These are phyloP conservation scores for Lachancea sp. DNA, from an alignment of 805 yeast species.

Conservation along the genomic window DNA sequence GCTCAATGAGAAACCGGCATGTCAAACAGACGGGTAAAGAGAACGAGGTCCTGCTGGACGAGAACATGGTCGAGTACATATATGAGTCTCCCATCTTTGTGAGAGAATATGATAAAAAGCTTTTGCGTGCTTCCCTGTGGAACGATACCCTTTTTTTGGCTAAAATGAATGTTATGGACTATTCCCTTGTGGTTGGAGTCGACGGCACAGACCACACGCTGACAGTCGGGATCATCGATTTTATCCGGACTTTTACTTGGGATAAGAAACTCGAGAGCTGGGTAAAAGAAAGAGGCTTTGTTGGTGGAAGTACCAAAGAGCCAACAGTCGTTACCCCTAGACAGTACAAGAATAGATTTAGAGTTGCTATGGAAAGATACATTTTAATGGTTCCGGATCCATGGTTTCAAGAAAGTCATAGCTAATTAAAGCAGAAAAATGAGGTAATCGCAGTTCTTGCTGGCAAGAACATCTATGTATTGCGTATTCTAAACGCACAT, in stretches of 20 bases:
- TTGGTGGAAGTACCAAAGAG: constrained; percentile 79
- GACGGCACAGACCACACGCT: constrained; percentile 61
- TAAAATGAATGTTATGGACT: constrained; percentile 98
- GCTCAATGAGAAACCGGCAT: constrained; percentile 95
- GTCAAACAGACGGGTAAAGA: constrained; percentile 94
- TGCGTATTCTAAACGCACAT: background rate
- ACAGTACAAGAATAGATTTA: constrained; percentile 86
- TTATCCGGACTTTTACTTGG: constrained; percentile 96
- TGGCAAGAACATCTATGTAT: background rate
- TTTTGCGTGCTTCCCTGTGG: constrained; percentile 83
- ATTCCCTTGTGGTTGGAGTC: constrained; percentile 89
- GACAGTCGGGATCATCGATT: constrained; percentile 91
- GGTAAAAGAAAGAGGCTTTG: constrained; percentile 93
- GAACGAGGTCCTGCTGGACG: constrained; percentile 90
- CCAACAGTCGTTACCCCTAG: constrained; percentile 97
- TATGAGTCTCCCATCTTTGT: constrained; percentile 95
- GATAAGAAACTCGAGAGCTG: constrained; percentile 96
- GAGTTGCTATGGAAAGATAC: constrained; percentile 97
- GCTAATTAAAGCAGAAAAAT: background rate
- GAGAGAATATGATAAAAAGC: constrained; percentile 80
- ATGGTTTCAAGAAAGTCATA: constrained; percentile 36
- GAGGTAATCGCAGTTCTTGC: background rate
- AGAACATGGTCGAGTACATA: constrained; percentile 96
- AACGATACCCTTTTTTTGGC: constrained; percentile 91
- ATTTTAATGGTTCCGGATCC: constrained; percentile 88